Evolutionary conservation across 2,329 filamentous ascomycete genomes (phyloP).

Genomic region (Metarhizium humberi): DNA sequence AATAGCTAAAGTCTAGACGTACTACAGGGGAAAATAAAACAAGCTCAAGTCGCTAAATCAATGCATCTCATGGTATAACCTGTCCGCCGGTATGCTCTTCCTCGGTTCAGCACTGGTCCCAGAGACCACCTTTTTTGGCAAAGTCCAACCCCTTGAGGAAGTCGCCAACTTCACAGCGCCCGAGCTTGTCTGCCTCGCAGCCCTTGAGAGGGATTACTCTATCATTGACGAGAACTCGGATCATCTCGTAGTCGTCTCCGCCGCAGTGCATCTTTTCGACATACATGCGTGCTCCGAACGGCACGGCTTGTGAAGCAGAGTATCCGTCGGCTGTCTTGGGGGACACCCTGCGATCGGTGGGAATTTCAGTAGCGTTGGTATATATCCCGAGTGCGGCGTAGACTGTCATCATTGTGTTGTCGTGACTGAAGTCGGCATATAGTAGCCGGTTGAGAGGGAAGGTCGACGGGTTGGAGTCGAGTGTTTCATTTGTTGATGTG

Average conservation of each 20-base stretch:
- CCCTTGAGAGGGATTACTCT: constrained; percentile 62
- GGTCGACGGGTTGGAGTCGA: constrained; percentile 56
- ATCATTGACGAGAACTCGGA: constrained; percentile 77
- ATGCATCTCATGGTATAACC: neutral
- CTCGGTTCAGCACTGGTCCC: constrained; percentile 49
- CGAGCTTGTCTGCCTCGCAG: constrained; percentile 61
- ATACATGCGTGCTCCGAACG: constrained; percentile 73
- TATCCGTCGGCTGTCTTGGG: constrained; percentile 54
- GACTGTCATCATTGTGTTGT: constrained; percentile 75
- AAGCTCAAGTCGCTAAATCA: neutral
- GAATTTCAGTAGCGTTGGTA: constrained; percentile 49
- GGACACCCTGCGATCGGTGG: constrained; percentile 38
- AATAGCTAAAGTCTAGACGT: too few species aligned
- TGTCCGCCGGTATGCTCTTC: neutral
- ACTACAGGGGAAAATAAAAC: neutral
- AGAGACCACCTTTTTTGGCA: constrained; percentile 61
- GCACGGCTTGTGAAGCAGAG: constrained; percentile 68
- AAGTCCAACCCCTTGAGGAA: constrained; percentile 73
- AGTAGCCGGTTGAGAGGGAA: constrained; percentile 63
- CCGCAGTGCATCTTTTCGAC: constrained; percentile 77
- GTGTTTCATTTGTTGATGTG: constrained; percentile 68
- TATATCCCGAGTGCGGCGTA: constrained; percentile 73
- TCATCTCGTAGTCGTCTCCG: constrained; percentile 50
- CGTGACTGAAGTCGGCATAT: constrained; percentile 88
- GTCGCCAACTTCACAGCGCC: constrained; percentile 57